Evolutionary conservation across 2,329 filamentous ascomycete species (phyloP).

Genomic region (Fusarium globosum): DNA sequence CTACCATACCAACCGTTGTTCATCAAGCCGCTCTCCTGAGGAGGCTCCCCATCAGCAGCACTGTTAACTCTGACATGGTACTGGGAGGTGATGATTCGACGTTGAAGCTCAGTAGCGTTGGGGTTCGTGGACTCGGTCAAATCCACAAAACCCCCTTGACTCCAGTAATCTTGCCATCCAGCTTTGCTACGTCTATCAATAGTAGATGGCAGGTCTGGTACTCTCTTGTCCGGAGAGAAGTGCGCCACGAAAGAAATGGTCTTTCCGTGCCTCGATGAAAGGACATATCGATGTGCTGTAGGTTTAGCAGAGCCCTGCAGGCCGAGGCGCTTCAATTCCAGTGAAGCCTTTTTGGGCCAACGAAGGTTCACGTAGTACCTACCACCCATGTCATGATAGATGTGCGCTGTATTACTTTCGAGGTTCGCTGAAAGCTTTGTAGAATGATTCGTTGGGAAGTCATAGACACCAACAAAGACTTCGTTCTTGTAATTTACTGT

Average conservation of each 20-base stretch:
- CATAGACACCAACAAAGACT: slow-evolving; percentile 55
- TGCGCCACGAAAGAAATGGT: slow-evolving; percentile 49
- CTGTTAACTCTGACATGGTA: slow-evolving; percentile 58
- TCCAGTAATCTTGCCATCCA: slow-evolving; percentile 53
- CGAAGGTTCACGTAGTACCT: slow-evolving; percentile 55
- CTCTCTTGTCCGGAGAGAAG: slow-evolving; percentile 46
- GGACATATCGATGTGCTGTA: slow-evolving; percentile 49
- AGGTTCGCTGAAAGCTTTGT: slow-evolving; percentile 43
- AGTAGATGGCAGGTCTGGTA: slow-evolving; percentile 38
- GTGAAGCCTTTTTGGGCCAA: slow-evolving; percentile 42
- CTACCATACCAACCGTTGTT: slow-evolving; percentile 60
- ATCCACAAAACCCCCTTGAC: slow-evolving; percentile 55
- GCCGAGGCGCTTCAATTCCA: slow-evolving; percentile 37
- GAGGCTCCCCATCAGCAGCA: slow-evolving; percentile 51
- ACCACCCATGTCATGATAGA: slow-evolving; percentile 53
- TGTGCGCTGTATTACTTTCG: slow-evolving; percentile 41
- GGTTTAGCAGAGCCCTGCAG: slow-evolving; percentile 35
- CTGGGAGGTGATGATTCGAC: slow-evolving; percentile 57
- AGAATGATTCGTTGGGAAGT: slow-evolving; percentile 53
- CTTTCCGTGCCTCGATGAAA: slow-evolving; percentile 29
- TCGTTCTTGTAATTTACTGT: slow-evolving; percentile 57
- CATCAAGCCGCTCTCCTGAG: slow-evolving; percentile 58
- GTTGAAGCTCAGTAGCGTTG: slow-evolving; percentile 55
- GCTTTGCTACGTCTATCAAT: slow-evolving; percentile 41
- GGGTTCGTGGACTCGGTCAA: slow-evolving; percentile 50